Conservation (phyloP, 2,329 filamentous ascomycete species). For the Aspergillus amoenus region DNA sequence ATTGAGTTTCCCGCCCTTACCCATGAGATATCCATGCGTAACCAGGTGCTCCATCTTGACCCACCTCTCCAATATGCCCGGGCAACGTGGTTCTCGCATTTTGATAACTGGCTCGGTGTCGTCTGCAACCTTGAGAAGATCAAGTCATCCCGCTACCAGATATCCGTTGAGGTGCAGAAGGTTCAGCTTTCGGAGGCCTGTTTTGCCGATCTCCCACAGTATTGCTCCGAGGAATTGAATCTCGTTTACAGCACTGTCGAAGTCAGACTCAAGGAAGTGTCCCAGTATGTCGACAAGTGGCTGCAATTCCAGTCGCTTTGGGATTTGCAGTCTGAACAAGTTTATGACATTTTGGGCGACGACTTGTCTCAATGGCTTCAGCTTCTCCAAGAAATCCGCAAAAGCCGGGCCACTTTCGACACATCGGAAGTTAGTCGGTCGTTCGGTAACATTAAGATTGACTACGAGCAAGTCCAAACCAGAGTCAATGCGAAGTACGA, state of each 20-base stretch:
- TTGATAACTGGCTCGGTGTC: conserved; percentile 90
- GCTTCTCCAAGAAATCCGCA: conserved; percentile 92
- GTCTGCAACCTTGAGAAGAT: conserved; percentile 92
- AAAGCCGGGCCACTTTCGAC: conserved; percentile 93
- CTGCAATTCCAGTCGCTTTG: conserved; percentile 97
- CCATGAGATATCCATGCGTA: conserved; percentile 95
- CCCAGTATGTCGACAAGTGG: conserved; percentile 93
- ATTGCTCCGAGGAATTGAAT: conserved; percentile 76
- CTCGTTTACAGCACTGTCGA: conserved; percentile 83
- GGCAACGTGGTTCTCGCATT: conserved; percentile 87
- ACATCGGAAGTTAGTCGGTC: conserved; percentile 90
- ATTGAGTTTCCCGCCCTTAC: conserved; percentile 57
- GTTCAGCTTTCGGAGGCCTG: conserved; percentile 48
- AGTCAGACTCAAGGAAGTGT: conserved; percentile 75
- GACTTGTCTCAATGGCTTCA: conserved; percentile 92
- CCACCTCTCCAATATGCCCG: conserved; percentile 89
- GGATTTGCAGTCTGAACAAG: conserved; percentile 94
- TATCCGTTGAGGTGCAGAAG: conserved; percentile 61
- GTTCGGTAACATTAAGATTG: conserved; percentile 92
- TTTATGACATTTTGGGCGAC: conserved; percentile 88
- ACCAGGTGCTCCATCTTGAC: conserved; percentile 95
- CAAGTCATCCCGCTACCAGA: conserved; percentile 92
- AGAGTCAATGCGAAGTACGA: conserved; percentile 99
- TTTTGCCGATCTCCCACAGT: conserved; percentile 80
- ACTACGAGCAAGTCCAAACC: conserved; percentile 97